Base-by-base conservation (phyloP, 2,329 filamentous ascomycete genomes). In the Arthrobotrys musiformis region DNA sequence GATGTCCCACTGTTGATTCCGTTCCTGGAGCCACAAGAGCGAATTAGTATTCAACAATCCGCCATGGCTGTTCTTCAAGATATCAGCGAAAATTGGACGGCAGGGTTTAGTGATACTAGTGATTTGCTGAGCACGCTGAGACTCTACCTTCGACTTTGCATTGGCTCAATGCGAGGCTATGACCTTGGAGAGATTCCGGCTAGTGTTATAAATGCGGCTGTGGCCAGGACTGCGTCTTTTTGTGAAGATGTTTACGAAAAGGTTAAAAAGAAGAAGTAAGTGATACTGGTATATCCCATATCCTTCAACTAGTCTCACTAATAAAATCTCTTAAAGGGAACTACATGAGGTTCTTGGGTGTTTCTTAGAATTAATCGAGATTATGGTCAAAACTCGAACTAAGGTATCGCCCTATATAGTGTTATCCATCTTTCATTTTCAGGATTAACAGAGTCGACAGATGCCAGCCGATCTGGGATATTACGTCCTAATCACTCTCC, bases 71-170 rank as follows among this genome's bases (percentile, higher is more conserved):
- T 70, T 33, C 60, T 77, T 22, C 66, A 77, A 42, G 73, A 70
- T 62, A 70, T 77, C 19, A 70, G 73, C 15, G 73, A 77, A 22
- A 77, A 67, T n/a, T 77, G 73, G 73, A 77, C 50, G 9, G 66
- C 67, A 6, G 73, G 73, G 4, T 70, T 70, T 19, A 70, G 42
- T n/a, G 52, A 66, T 33, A 67, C 67, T n/a, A 24, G 52, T 13
- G 66, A 66, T n/a, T 56, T 77, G 6, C 44, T 77, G 17, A 44
- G 8, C 24, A 62, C 66, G 7, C 28, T 77, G 7, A 70, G 52
- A 26, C 70, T 77, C 22, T 67, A 77, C 33, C 22, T 77, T 22
- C 66, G 61, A n/a, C 35, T 70, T 24, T 77, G 66, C 22, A 66
- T 70, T 26, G 30, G 9, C 8, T 70, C 66, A 2, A 67, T 52